Conservation (phyloP, 495 filamentous ascomycete genomes). For the Hyaloscypha hepaticicola region DNA sequence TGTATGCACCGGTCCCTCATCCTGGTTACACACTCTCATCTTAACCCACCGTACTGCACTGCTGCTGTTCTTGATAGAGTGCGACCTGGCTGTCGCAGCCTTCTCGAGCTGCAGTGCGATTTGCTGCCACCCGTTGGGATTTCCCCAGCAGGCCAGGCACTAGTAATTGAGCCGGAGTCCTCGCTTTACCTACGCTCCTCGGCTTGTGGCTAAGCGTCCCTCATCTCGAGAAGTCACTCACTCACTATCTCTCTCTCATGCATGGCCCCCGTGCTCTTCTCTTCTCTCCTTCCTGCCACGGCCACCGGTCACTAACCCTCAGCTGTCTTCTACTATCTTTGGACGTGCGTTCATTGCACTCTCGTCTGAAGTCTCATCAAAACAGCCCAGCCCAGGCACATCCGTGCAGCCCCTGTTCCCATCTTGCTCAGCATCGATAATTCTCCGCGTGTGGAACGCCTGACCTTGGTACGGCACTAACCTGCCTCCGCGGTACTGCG, state of each 20-base stretch:
- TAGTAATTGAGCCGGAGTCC: constrained; percentile 27
- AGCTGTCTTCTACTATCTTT: constrained; percentile 17
- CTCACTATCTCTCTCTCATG: no score
- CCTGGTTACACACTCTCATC: constrained; percentile 31
- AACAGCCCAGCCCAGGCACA: constrained; percentile 20
- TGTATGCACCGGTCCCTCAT: constrained; percentile 26
- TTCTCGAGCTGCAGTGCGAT: constrained; percentile 26
- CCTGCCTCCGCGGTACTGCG: constrained; percentile 23
- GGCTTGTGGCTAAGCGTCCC: constrained; percentile 28
- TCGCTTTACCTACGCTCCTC: constrained; percentile 10
- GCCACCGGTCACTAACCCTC: background rate
- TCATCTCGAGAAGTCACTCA: background rate
- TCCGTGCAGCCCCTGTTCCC: constrained; percentile 29
- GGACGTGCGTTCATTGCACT: constrained; percentile 18
- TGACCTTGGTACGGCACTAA: constrained; percentile 21
- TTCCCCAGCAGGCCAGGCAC: constrained; percentile 18
- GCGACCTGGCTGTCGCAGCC: constrained; percentile 15
- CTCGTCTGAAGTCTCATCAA: constrained; percentile 26
- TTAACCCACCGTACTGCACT: constrained; percentile 28
- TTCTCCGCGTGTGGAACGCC: constrained; percentile 30
- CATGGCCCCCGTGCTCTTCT: background rate
- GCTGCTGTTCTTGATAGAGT: constrained; percentile 29
- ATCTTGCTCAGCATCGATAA: constrained; percentile 31
- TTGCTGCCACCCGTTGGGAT: constrained; percentile 20
- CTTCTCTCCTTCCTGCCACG: constrained; percentile 1